Base-by-base conservation (phyloP, 108 stramenopile genomes). In the Skeletonema marinoi region DNA sequence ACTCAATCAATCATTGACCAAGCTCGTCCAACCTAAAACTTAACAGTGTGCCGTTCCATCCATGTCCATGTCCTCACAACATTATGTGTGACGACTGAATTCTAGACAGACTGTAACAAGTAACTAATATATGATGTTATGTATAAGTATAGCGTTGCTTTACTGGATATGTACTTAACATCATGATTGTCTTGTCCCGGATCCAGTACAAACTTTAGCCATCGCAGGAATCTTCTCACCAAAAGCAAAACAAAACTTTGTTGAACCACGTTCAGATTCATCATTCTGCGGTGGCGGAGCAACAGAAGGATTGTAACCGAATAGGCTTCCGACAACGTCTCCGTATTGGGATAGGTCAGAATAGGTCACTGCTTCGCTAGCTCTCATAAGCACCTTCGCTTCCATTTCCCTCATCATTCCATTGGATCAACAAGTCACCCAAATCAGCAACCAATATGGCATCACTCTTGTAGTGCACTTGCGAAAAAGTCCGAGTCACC, bases 221-320 rank as follows among this genome's bases (percentile, higher is more conserved):
- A 78, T 67, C 29, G 50, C 8, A 0, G 82, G 82, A 11, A 79
- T 16, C 54, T 75, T 56, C 12, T 42, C 68, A 44, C 82, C 82
- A 36, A 77, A 83, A 21, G 67, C 78, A 42, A 78, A 41, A 31
- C 82, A 83, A 70, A 83, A 83, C 35, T 83, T 83, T 44, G 48
- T 16, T 59, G 21, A 19, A 11, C 10, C 29, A 56, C n/a, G 16
- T 17, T 17, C 42, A 8, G 12, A 25, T 61, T 61, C 60, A 48
- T 16, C 65, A 9, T 36, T 54, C 42, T 69, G 16, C 41, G 2
- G 10, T 61, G 3, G 3, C 0, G 21, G 56, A 19, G 25, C 56
- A 19, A 58, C 19, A 29, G 56, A 25, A 19, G 56, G 19, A 58
- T 25, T 4, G 4, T 58, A 36, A 36, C 9, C 56, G 56, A 19